These are phyloP conservation scores for Penicillium flavigenum DNA, from an alignment of 495 filamentous ascomycete species.

Conservation along the genomic window DNA sequence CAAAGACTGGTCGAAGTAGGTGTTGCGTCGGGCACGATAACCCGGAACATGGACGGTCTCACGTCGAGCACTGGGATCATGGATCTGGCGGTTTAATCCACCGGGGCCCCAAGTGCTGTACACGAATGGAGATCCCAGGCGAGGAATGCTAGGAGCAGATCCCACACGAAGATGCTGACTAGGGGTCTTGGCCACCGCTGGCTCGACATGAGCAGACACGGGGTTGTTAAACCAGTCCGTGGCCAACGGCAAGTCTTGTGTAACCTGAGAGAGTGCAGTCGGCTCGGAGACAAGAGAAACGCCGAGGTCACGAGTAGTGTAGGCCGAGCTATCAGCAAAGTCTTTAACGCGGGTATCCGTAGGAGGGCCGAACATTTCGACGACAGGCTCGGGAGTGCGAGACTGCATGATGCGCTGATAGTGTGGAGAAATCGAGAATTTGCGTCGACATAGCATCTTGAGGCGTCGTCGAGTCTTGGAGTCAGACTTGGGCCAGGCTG, in stretches of 20 bases:
- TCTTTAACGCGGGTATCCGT: conserved; percentile 22
- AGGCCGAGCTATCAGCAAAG: conserved; percentile 37
- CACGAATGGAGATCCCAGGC: conserved; percentile 57
- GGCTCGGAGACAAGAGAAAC: conserved; percentile 77
- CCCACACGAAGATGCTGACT: conserved; percentile 27
- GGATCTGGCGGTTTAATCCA: conserved; percentile 34
- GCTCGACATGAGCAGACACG: conserved; percentile 14
- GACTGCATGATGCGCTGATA: conserved; percentile 70
- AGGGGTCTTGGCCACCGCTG: conserved; percentile 10
- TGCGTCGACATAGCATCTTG: conserved; percentile 77
- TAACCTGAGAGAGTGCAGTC: conserved; percentile 65
- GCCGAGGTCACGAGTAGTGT: conserved; percentile 76
- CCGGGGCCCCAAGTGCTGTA: conserved; percentile 58
- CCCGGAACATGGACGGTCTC: conserved; percentile 49
- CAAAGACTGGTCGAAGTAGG: conserved; percentile 47
- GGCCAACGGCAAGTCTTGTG: conserved; percentile 35
- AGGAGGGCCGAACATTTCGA: conserved; percentile 44
- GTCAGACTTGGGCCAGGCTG: conserved; percentile 78
- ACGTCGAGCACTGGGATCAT: conserved; percentile 34
- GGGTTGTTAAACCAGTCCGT: conserved; percentile 42
- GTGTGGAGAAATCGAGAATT: conserved; percentile 64
- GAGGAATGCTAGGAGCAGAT: conserved; percentile 32
- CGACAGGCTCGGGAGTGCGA: conserved; percentile 71
- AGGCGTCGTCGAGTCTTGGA: conserved; percentile 76
- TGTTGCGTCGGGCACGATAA: conserved; percentile 47